phyloP scores from a whole-genome alignment of 805 yeast species.

The Grigorovia yakushimaensis region DNA sequence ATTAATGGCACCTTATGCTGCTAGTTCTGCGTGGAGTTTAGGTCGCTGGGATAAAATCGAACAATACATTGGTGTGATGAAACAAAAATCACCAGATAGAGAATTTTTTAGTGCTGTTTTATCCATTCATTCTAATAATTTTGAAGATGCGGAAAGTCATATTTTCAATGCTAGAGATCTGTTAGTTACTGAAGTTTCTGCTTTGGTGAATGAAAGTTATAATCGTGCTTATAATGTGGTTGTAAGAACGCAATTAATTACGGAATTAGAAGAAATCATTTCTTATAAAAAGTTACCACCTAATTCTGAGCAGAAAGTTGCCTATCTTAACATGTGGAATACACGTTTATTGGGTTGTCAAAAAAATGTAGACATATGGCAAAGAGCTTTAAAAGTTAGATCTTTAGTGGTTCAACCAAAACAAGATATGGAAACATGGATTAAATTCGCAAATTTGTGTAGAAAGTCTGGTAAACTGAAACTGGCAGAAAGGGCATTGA shows the following conservation, averaged over 20 bases:
- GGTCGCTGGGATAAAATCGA: conserved; percentile 96
- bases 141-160: conserved; percentile 66
- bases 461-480: conserved; percentile 85
- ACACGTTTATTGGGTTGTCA: conserved; percentile 85
- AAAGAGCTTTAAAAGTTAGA: conserved; percentile 82
- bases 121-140: conserved; percentile 72
- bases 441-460: conserved; percentile 89
- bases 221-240: conserved; percentile 93
- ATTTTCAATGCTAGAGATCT: conserved; percentile 79
- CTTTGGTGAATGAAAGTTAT: conserved; percentile 86
- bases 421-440: conserved; percentile 96
- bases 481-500: conserved; percentile 82
- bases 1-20: conserved; percentile 88
- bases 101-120: conserved; percentile 88
- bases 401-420: conserved; percentile 90
- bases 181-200: conserved; percentile 84
- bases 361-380: conserved; percentile 95
- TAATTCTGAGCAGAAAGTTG: conserved; percentile 64
- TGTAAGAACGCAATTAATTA: conserved; percentile 91
- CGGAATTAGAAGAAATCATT: conserved; percentile 90
- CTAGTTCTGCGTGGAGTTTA: conserved; percentile 97
- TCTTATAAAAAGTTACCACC: conserved; percentile 74
- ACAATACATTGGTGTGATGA: conserved; percentile 79
- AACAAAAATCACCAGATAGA: conserved; percentile 81
- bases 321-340: conserved; percentile 85